phyloP scores from a whole-genome alignment of 805 yeast species.

The Candida koratica region DNA sequence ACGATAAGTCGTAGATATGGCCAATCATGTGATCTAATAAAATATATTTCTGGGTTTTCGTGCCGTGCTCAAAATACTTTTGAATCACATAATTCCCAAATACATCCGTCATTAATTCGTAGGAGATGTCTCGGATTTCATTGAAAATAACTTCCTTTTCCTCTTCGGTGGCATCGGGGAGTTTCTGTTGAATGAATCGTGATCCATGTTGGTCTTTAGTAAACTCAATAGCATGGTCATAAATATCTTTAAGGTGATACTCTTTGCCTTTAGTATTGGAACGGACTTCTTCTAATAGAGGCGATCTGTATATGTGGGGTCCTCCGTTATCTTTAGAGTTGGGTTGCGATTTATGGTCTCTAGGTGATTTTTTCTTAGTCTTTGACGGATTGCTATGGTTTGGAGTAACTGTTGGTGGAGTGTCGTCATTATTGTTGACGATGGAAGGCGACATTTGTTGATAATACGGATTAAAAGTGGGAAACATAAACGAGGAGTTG shows the following conservation, averaged over 20 bases:
- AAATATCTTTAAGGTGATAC: slow-evolving; percentile 66
- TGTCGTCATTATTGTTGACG: slow-evolving; percentile 1
- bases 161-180: slow-evolving; percentile 62
- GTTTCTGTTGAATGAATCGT: slow-evolving; percentile 87
- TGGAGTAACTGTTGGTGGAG: slow-evolving; percentile 6
- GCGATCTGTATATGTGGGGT: slow-evolving; percentile 64
- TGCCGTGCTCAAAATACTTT: slow-evolving; percentile 84
- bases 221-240: slow-evolving; percentile 86
- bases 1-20: slow-evolving; percentile 66
- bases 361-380: slow-evolving; percentile 2
- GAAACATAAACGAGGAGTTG: slow-evolving; percentile 44
- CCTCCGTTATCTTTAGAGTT: slow-evolving; percentile 15
- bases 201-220: slow-evolving; percentile 97
- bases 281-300: slow-evolving; percentile 81
- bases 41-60: slow-evolving; percentile 60
- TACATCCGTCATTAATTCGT: slow-evolving; percentile 89
- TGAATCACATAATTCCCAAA: slow-evolving; percentile 97
- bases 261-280: slow-evolving; percentile 55
- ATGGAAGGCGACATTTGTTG: slow-evolving; percentile 19
- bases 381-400: background rate
- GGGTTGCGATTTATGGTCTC: slow-evolving; percentile 1
- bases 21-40: slow-evolving; percentile 71
- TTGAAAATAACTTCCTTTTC: slow-evolving; percentile 75
- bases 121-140: slow-evolving; percentile 71
- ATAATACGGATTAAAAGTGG: slow-evolving; percentile 48